Conservation (phyloP, 2,329 filamentous ascomycete genomes). For the Talaromyces amestolkiae region DNA sequence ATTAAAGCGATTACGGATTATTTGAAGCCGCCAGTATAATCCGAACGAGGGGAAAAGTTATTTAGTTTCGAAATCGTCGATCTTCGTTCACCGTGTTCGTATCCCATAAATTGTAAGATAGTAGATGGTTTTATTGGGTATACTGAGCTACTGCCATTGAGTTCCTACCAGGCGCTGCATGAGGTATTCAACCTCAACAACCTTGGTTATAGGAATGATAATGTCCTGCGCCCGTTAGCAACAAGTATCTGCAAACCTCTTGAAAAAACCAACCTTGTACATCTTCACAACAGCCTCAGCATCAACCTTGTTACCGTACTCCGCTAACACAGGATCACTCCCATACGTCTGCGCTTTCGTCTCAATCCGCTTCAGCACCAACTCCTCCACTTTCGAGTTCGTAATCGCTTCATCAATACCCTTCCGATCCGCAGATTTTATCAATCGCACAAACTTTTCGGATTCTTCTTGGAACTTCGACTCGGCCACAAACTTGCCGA, state of each 20-base stretch:
- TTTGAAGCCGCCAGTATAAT: conserved; percentile 54
- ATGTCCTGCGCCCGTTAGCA: conserved; percentile 50
- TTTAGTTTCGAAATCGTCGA: not conserved
- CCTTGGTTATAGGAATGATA: conserved; percentile 96
- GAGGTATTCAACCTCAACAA: conserved; percentile 95
- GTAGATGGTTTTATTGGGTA: not conserved
- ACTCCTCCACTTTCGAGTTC: conserved; percentile 80
- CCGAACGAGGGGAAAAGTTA: not conserved
- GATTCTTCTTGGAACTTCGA: conserved; percentile 84
- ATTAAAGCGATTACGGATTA: conserved; percentile 75
- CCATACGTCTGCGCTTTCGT: conserved; percentile 93
- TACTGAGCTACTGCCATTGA: conserved; percentile 43
- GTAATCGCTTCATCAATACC: conserved; percentile 91
- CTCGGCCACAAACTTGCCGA: conserved; percentile 97
- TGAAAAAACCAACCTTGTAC: conserved; percentile 62
- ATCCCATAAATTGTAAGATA: not conserved
- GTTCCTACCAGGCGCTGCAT: conserved; percentile 77
- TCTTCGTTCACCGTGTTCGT: not conserved
- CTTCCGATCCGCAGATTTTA: conserved; percentile 72
- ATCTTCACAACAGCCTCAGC: conserved; percentile 85
- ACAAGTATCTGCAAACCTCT: not conserved
- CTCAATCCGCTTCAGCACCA: conserved; percentile 80
- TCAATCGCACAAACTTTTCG: conserved; percentile 76
- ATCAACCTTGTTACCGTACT: conserved; percentile 69
- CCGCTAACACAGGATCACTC: conserved; percentile 70